These are phyloP conservation scores for Cercospora sp. DNA, from an alignment of 2,329 filamentous ascomycete genomes.

Conservation along the genomic window DNA sequence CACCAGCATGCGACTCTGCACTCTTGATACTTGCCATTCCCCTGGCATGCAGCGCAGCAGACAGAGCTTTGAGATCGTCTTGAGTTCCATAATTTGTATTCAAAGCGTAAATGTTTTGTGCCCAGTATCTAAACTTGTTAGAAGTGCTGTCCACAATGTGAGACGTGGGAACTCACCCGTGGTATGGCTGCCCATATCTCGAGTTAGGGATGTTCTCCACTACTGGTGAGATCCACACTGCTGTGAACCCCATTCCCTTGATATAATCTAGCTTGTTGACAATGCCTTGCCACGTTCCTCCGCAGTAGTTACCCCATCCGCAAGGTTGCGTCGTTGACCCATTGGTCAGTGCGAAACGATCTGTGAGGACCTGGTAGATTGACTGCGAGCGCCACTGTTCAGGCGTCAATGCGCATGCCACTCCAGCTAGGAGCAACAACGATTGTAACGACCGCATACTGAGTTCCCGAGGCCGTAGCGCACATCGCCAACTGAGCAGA, in stretches of 20 bases:
- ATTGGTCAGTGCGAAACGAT: constrained; percentile 54
- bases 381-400: constrained; percentile 49
- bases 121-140: constrained; percentile 22
- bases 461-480: not conserved
- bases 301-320: constrained; percentile 47
- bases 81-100: constrained; percentile 50
- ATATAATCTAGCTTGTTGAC: constrained; percentile 51
- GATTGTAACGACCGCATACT: constrained; percentile 8
- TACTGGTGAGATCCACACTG: constrained; percentile 45
- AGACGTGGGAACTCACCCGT: constrained; percentile 32
- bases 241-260: constrained; percentile 51
- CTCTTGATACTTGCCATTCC: constrained; percentile 40
- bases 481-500: not conserved
- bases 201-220: constrained; percentile 43
- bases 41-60: constrained; percentile 46
- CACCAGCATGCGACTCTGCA: not conserved
- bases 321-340: constrained; percentile 49
- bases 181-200: constrained; percentile 46
- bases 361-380: constrained; percentile 61
- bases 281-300: constrained; percentile 51
- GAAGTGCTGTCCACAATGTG: not conserved
- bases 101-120: constrained; percentile 31
- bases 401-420: constrained; percentile 19
- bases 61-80: constrained; percentile 47
- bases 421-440: constrained; percentile 15